These are phyloP conservation scores for Magnaporthales sp. DNA, from an alignment of 2,329 filamentous ascomycete genomes.

Conservation along the genomic window DNA sequence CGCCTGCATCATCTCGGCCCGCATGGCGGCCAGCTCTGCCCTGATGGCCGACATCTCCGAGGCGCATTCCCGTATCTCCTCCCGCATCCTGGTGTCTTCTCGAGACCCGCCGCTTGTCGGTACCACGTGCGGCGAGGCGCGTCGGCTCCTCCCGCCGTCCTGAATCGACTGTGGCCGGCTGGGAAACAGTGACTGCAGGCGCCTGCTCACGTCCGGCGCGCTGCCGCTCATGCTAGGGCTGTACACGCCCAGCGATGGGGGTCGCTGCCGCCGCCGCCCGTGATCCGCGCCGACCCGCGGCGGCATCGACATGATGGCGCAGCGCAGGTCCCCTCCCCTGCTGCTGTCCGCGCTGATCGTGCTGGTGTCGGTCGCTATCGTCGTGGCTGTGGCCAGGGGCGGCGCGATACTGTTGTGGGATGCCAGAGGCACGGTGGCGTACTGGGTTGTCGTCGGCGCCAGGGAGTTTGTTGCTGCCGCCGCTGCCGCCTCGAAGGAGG, in stretches of 20 bases:
- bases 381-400: slow-evolving; percentile 7
- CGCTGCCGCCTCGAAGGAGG: not conserved
- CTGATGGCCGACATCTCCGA: not conserved
- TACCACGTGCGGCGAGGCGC: not conserved
- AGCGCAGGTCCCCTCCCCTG: not conserved
- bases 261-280: too few species aligned
- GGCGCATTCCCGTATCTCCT: not conserved
- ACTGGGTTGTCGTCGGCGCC: not conserved
- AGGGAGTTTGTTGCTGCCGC: not conserved
- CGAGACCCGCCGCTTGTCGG: not conserved
- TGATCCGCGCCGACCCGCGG: not conserved
- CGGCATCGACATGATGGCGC: slow-evolving; percentile 4
- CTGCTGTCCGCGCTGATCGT: slow-evolving; percentile 1
- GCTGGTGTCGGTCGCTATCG: not conserved
- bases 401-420: slow-evolving; percentile 1
- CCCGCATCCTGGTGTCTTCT: not conserved
- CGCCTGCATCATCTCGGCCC: not conserved
- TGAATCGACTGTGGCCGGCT: not conserved
- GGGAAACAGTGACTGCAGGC: not conserved
- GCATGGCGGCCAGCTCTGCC: not conserved
- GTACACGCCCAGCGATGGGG: not conserved
- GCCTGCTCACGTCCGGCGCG: not conserved
- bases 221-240: not conserved
- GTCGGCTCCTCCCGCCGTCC: not conserved
- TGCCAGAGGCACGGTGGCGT: not conserved